A percentile compares a stretch with the other conserved stretches of the same genome.
Evolutionary conservation across 1,284 basidiomycete genomes (phyloP).

Genomic region (Xerocomus amazonicus): DNA sequence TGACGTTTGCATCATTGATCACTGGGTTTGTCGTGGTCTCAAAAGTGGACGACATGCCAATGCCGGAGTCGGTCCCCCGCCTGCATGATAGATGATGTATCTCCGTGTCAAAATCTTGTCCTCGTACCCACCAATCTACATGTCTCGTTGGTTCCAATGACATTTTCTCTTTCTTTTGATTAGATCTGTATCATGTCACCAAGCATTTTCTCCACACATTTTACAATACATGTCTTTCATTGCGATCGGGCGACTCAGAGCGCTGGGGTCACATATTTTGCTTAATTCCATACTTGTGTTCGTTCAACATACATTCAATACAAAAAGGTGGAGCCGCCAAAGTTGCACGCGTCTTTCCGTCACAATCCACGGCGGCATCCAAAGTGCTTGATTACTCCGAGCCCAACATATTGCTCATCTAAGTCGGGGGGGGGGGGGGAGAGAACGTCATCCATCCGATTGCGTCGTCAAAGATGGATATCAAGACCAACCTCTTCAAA

Average conservation of each 20-base stretch:
- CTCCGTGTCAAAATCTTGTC: too few relatives aligned
- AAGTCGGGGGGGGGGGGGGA: too few relatives aligned
- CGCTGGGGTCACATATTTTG: too few relatives aligned
- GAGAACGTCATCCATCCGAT: not conserved
- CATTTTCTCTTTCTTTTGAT: not conserved
- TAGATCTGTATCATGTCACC: not conserved
- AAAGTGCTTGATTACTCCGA: too few relatives aligned
- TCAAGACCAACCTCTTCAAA: conserved; percentile 1
- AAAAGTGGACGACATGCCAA: conserved; percentile 24
- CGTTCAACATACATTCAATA: too few relatives aligned
- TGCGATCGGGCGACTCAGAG: too few relatives aligned
- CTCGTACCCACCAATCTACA: not conserved
- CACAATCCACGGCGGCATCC: too few relatives aligned
- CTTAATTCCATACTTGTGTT: too few relatives aligned
- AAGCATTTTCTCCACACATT: not conserved
- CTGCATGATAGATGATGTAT: conserved; percentile 6
- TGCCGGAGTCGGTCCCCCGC: conserved; percentile 21
- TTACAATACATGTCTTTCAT: not conserved
- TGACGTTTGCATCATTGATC: conserved; percentile 59
- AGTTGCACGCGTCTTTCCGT: too few relatives aligned
- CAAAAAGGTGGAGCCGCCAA: too few relatives aligned
- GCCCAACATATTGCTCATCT: not conserved
- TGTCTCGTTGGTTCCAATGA: too few relatives aligned
- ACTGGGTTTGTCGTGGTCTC: conserved; percentile 48
- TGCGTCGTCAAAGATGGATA: not conserved